Conservation (phyloP, 805 yeast species). For the Schwanniomyces polymorphus region DNA sequence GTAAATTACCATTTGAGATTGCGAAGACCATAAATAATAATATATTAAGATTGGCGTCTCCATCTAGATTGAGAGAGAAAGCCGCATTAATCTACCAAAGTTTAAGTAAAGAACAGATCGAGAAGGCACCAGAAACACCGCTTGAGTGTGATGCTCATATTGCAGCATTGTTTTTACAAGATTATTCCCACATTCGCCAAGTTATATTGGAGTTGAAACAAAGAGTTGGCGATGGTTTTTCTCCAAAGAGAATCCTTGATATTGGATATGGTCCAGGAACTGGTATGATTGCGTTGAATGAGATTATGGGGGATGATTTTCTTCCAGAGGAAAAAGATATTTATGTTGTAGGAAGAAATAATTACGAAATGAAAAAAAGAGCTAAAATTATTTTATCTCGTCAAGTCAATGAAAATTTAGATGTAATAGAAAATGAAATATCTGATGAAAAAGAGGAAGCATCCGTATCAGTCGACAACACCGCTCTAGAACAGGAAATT, state of each 20-base stretch:
- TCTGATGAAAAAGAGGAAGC: constrained; percentile 6
- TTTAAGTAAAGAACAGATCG: constrained; percentile 54
- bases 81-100: constrained; percentile 57
- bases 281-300: constrained; percentile 86
- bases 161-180: constrained; percentile 77
- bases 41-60: constrained; percentile 58
- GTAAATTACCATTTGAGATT: constrained; percentile 56
- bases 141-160: constrained; percentile 76
- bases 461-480: constrained; percentile 4
- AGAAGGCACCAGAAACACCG: constrained; percentile 41
- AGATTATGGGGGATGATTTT: constrained; percentile 68
- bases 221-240: constrained; percentile 50
- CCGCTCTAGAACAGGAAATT: constrained; percentile 2
- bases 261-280: constrained; percentile 91
- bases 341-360: constrained; percentile 62
- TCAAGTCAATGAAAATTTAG: constrained; percentile 51
- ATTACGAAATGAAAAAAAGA: constrained; percentile 67
- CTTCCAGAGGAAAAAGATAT: constrained; percentile 66
- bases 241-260: constrained; percentile 73
- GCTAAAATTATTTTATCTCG: constrained; percentile 77
- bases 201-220: constrained; percentile 64
- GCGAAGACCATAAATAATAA: constrained; percentile 62
- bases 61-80: constrained; percentile 61
- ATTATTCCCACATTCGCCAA: constrained; percentile 69
- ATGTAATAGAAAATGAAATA: constrained; percentile 12